Evolutionary conservation across 139 green algal species (phyloP).

Genomic region (Picocystis salinarum): DNA sequence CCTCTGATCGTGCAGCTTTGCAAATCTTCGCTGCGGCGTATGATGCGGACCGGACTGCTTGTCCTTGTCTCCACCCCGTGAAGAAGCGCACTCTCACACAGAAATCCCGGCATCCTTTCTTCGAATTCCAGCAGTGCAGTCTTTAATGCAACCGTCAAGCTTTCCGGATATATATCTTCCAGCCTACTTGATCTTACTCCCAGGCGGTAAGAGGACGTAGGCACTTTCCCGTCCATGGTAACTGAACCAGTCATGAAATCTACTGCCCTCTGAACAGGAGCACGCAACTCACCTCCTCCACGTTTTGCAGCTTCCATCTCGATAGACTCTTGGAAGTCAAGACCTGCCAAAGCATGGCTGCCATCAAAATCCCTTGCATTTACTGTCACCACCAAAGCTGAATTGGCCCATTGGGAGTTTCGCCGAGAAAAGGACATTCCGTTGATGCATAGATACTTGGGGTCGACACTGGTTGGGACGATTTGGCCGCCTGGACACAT

Average conservation of each 20-base stretch:
- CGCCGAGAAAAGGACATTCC: conserved; percentile 59
- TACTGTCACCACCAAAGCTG: conserved; percentile 45
- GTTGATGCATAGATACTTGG: conserved; percentile 64
- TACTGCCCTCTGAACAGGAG: conserved; percentile 40
- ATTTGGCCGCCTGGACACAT: conserved; percentile 73
- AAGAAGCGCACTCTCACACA: conserved; percentile 25
- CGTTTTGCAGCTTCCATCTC: conserved; percentile 24
- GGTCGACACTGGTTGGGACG: conserved; percentile 41
- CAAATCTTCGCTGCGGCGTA: conserved; percentile 9
- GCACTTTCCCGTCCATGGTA: conserved; percentile 17
- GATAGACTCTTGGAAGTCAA: no score
- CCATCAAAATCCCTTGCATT: conserved; percentile 39
- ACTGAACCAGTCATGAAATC: conserved; percentile 41
- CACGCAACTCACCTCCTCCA: conserved; percentile 41
- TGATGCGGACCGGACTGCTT: conserved; percentile 37
- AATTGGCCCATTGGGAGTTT: conserved; percentile 47
- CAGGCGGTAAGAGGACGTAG: conserved; percentile 50
- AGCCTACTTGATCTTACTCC: conserved; percentile 31
- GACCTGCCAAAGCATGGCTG: no score
- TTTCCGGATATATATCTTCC: conserved; percentile 42
- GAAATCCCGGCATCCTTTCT: conserved; percentile 28
- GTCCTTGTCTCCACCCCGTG: conserved; percentile 63
- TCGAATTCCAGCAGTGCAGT: conserved; percentile 32
- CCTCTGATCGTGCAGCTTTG: conserved; percentile 26
- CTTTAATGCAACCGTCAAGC: conserved; percentile 14